These are phyloP conservation scores for Cucurbita maxima DNA, from an alignment of 306 rosid species.

Conservation along the genomic window DNA sequence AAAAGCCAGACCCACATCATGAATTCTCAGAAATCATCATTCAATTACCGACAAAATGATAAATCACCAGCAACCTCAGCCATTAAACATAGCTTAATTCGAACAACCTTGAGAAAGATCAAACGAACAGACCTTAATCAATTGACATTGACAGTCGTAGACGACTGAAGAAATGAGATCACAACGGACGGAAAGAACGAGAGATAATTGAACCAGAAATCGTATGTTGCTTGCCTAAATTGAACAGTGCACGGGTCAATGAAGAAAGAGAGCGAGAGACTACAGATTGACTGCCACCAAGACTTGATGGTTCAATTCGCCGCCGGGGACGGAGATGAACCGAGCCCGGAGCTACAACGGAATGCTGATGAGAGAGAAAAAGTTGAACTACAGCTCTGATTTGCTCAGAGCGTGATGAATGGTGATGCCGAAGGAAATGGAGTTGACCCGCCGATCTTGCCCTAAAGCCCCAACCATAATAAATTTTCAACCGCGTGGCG, in stretches of 20 bases:
- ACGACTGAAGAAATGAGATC: constrained; percentile 7
- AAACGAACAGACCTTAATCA: neutral
- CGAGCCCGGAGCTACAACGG: neutral
- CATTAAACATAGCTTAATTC: neutral
- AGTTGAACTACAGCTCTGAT: neutral
- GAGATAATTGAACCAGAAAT: neutral
- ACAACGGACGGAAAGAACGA: neutral
- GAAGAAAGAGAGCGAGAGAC: neutral
- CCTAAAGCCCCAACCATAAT: neutral
- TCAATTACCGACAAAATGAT: neutral
- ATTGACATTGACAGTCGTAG: neutral
- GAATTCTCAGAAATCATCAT: neutral
- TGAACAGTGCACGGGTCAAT: neutral
- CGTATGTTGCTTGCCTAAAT: neutral
- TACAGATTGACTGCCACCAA: neutral
- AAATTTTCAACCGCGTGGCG: neutral
- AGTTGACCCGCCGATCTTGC: neutral
- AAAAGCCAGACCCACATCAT: neutral
- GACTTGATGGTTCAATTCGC: neutral
- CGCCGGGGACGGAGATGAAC: neutral
- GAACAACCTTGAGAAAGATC: neutral
- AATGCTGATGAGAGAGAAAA: neutral
- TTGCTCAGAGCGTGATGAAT: neutral
- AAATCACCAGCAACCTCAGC: neutral
- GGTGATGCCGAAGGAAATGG: neutral